Evolutionary conservation across 495 filamentous ascomycete species (phyloP).

Genomic region (Xylaria grammica): DNA sequence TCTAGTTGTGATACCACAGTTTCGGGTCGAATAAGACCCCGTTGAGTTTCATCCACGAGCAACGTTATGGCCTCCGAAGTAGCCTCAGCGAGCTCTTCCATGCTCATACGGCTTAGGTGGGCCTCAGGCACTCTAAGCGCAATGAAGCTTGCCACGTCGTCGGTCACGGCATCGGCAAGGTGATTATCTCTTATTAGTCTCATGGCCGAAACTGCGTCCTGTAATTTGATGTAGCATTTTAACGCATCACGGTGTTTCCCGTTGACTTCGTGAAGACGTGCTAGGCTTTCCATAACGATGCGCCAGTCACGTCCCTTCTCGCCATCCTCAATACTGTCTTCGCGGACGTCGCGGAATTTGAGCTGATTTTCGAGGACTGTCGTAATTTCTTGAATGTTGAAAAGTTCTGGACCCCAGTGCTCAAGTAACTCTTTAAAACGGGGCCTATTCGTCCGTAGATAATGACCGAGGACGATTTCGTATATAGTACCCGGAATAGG

Average conservation of each 20-base stretch:
- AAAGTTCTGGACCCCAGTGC: constrained; percentile 83
- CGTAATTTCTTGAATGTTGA: constrained; percentile 72
- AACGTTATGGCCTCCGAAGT: constrained; percentile 82
- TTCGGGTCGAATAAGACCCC: constrained; percentile 80
- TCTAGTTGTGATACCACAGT: constrained; percentile 78
- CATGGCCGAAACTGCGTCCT: constrained; percentile 91
- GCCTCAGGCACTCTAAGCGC: constrained; percentile 80
- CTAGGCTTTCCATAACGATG: constrained; percentile 80
- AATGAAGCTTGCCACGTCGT: constrained; percentile 89
- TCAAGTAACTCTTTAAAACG: constrained; percentile 80
- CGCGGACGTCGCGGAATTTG: constrained; percentile 66
- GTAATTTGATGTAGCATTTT: constrained; percentile 83
- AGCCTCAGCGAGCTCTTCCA: constrained; percentile 72
- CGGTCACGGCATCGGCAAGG: constrained; percentile 80
- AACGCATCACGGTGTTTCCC: constrained; percentile 83
- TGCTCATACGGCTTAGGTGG: constrained; percentile 67
- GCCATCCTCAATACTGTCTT: constrained; percentile 70
- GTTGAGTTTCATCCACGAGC: constrained; percentile 87
- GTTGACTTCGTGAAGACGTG: constrained; percentile 79
- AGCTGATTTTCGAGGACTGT: constrained; percentile 76
- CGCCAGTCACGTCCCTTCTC: constrained; percentile 78
- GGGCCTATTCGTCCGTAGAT: constrained; percentile 71
- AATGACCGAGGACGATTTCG: constrained; percentile 84
- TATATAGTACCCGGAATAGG: constrained; percentile 83
- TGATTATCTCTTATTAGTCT: constrained; percentile 80